Evolutionary conservation across 129 eudicot genomes (phyloP).

Genomic region (Pseudognaphalium luteoalbum): DNA sequence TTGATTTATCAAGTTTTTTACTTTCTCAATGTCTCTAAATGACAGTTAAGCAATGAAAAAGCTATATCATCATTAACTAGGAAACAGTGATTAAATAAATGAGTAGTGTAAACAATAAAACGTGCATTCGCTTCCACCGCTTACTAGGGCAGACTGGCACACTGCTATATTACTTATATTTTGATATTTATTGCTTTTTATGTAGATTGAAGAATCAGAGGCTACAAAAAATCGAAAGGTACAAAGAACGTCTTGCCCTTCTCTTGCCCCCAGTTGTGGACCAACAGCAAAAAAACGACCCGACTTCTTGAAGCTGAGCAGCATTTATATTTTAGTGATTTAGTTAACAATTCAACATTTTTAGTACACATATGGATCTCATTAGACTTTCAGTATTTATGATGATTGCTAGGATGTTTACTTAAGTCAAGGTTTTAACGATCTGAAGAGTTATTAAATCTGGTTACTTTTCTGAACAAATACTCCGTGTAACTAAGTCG

Average conservation of each 20-base stretch:
- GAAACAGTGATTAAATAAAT: not conserved
- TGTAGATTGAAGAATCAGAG: conserved; percentile 80
- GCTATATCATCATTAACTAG: not conserved
- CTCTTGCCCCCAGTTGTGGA: conserved; percentile 78
- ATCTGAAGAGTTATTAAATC: not conserved
- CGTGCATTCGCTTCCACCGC: not conserved
- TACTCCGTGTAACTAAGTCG: not conserved
- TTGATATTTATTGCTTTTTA: not conserved
- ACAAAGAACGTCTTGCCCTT: conserved; percentile 86
- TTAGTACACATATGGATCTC: not conserved
- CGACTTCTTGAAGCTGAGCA: conserved; percentile 24
- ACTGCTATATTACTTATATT: not conserved
- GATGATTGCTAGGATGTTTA: conserved; percentile 16
- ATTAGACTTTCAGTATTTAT: conserved; percentile 5
- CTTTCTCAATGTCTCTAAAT: not conserved
- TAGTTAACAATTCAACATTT: not conserved
- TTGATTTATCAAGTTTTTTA: too few species aligned
- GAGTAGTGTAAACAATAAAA: not conserved
- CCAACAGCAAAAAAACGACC: conserved; percentile 54
- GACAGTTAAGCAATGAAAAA: not conserved
- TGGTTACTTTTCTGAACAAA: too few species aligned
- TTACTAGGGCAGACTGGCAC: not conserved
- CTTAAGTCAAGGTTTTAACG: not conserved
- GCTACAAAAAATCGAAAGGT: conserved; percentile 69
- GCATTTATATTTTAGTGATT: not conserved